Conservation (phyloP, 2,329 filamentous ascomycete species). For the Stemphylium beticola region DNA sequence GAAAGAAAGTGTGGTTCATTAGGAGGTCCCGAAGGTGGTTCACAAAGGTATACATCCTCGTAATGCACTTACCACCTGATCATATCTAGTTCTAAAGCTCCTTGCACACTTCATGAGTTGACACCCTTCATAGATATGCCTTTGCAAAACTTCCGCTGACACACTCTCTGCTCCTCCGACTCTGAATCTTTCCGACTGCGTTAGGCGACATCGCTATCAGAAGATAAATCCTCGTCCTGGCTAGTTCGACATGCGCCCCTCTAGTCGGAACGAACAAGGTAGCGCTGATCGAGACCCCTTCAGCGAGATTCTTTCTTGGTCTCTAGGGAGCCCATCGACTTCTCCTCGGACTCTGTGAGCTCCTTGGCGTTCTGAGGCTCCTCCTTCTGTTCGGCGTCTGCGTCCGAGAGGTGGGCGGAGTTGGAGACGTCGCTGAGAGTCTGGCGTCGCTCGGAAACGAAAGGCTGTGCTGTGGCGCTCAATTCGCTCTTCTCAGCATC, state of each 20-base stretch:
- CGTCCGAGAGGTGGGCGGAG: slow-evolving; percentile 2
- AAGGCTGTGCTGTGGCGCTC: slow-evolving; percentile 34
- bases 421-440: slow-evolving; percentile 24
- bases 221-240: background rate
- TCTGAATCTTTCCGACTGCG: background rate
- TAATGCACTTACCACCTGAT: background rate
- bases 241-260: background rate
- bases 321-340: background rate
- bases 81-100: background rate
- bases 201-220: background rate
- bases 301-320: background rate
- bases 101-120: background rate
- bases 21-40: background rate
- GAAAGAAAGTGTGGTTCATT: background rate
- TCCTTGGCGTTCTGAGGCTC: slow-evolving; percentile 3
- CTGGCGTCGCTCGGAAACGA: slow-evolving; percentile 13
- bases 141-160: background rate
- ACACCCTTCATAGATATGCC: background rate
- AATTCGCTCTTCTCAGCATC: slow-evolving; percentile 31
- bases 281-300: background rate
- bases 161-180: background rate
- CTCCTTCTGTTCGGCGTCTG: slow-evolving; percentile 9
- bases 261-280: background rate
- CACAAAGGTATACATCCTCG: slow-evolving; percentile 1
- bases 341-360: background rate